Evolutionary conservation across 345 rosid species (phyloP), one percentile per base, ranked within the genome.

Genomic region (rapeseed (Brassica napus)): DNA sequence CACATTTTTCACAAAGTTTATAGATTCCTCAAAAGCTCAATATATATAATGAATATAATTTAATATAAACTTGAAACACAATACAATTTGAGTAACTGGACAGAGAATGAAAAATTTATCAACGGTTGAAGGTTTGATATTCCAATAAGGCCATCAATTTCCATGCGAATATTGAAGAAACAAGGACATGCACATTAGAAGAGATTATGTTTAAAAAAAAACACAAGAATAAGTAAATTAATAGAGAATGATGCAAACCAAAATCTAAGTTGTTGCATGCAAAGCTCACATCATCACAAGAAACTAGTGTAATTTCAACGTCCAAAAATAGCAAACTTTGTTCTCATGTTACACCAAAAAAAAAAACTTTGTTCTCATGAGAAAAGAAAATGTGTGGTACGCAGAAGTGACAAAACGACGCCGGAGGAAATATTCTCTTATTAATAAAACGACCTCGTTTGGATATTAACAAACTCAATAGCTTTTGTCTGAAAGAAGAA

Each of bases 31-130:
- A 47, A 31, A 61, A 14, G 63, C 63, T 69, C 26, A 76, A 44
- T 37, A 64, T 4, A 23, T 4, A 31, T 3, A 23, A 61, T 47
- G 49, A 39, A 24, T 75, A 68, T 16, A 76, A 69, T 30, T 75
- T 21, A 39, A 24, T 75, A 68, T 16, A 76, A 69, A 42, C 80
- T 21, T 16, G 4, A 69, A 70, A 65, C 21, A 39, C 6, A 18
- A 49, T 8, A 15, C 55, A 49, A 47, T 6, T 3, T 32, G 21
- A 24, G 75, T 63, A 71, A 63, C 15, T 21, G 3, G 3, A 76
- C 12, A 3, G 11, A 76, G 42, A 62, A 35, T 57, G 4, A 59
- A 70, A 65, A 58, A 23, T 35, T 14, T 44, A 24, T 5, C 71
- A 70, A 62, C 7, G 42, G 65, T 11, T 63, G 71, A 24, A 52